Evolutionary conservation across 306 rosid genomes (phyloP), one percentile per base, ranked within the genome.

Genomic region (Carpinus fangiana): DNA sequence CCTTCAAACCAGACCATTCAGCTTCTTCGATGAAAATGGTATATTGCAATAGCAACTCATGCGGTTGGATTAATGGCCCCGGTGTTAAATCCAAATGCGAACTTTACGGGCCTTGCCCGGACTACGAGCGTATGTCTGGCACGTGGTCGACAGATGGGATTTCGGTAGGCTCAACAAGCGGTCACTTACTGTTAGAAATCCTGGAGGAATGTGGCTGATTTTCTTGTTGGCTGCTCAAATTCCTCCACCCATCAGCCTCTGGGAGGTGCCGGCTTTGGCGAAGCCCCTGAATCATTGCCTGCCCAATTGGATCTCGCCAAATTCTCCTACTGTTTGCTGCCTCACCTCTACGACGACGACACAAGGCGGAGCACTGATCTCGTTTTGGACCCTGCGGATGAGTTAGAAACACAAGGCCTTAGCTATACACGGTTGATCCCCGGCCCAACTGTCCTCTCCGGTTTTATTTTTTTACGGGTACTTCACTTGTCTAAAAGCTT

Each of bases 281-380:
- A 11, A 8, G 45, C 28, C 31, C 52, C 41, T 0, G 47, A 12
- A 3, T 72, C 77, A 7, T 8, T 79, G 21, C 78, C 73, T 5
- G 72, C 77, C 28, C 78, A 79, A 61, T 9, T 79, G 65, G 55
- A 4, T 52, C 28, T 73, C 2, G 26, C 28, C 23, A 51, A 72
- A 34, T 79, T 72, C 43, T 72, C 78, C 47, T 79, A 59, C n/a
- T 61, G 77, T 47, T 64, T 72, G 3, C 4, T 79, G n/a, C 23
- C 31, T 0, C 50, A 62, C 26, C 20, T 6, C 11, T 61, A 48
- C 14, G 47, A 70, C 4, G 38, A 46, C 51, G 70, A 56, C 72
- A 70, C 59, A 13, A 11, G 23, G 4, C 7, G 9, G 14, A 51
- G 34, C 13, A 46, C 5, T n/a, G 4, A n/a, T 14, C 59, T 78